Conservation (phyloP, 2,329 filamentous ascomycete genomes). For the Didymellaceae sp. region DNA sequence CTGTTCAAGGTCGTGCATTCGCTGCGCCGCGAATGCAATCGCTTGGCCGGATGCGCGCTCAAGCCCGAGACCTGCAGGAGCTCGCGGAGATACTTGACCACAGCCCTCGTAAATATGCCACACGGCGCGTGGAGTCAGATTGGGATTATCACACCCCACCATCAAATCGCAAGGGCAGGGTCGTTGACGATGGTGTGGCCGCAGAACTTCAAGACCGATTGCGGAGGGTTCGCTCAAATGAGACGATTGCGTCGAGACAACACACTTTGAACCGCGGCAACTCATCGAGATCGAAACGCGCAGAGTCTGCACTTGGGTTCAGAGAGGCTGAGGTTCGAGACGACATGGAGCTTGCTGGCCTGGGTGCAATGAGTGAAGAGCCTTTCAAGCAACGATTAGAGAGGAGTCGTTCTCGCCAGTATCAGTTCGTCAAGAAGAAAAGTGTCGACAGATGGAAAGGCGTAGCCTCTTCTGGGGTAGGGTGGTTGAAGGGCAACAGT, state of each 20-base stretch:
- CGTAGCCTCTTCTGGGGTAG: slow-evolving; percentile 42
- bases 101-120: slow-evolving; percentile 53
- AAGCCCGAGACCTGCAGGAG: slow-evolving; percentile 51
- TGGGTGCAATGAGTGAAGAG: slow-evolving; percentile 31
- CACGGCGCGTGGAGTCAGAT: slow-evolving; percentile 33
- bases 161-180: slow-evolving; percentile 43
- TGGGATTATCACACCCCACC: slow-evolving; percentile 45
- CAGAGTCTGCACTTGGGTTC: slow-evolving; percentile 41
- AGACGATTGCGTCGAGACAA: slow-evolving; percentile 35
- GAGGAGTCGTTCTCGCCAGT: slow-evolving; percentile 40
- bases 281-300: slow-evolving; percentile 32
- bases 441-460: slow-evolving; percentile 46
- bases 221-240: slow-evolving; percentile 41
- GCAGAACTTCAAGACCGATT: slow-evolving; percentile 39
- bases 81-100: slow-evolving; percentile 51
- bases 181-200: slow-evolving; percentile 38
- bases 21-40: slow-evolving; percentile 60
- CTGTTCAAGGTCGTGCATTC: slow-evolving; percentile 60
- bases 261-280: slow-evolving; percentile 26
- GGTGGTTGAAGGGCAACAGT: slow-evolving; percentile 43
- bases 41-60: slow-evolving; percentile 53
- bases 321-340: slow-evolving; percentile 47
- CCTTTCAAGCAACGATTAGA: slow-evolving; percentile 43
- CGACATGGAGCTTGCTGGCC: slow-evolving; percentile 43
- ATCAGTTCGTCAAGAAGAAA: slow-evolving; percentile 42